These are phyloP conservation scores for Amanita rimosa DNA, from an alignment of 768 basidiomycete genomes.

Conservation along the genomic window DNA sequence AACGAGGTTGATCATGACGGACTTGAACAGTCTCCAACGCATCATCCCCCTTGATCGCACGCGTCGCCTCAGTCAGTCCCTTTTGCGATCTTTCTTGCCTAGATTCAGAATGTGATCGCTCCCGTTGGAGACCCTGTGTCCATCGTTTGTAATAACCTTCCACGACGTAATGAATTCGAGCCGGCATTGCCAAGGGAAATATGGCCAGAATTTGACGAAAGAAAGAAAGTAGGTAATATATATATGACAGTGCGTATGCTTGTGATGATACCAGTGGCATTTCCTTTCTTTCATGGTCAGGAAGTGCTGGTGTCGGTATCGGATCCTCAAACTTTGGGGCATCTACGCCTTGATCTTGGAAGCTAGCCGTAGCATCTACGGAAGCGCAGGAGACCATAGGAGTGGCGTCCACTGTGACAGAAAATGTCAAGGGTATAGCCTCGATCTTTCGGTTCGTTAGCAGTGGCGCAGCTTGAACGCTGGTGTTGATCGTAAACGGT, in stretches of 20 bases:
- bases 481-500: constrained; percentile 18
- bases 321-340: constrained; percentile 19
- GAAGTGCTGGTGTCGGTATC: constrained; percentile 16
- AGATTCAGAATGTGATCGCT: constrained; percentile 5
- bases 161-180: constrained; percentile 20
- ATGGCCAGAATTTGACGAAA: constrained; percentile 35
- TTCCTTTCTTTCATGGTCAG: constrained; percentile 20
- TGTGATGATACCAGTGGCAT: constrained; percentile 10
- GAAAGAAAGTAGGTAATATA: constrained; percentile 33
- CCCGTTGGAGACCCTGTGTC: constrained; percentile 4
- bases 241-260: constrained; percentile 13
- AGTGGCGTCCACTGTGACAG: constrained; percentile 18
- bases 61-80: background rate
- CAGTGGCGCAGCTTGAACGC: constrained; percentile 25
- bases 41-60: constrained; percentile 9
- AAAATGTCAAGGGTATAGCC: constrained; percentile 19
- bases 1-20: constrained; percentile 31
- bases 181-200: constrained; percentile 40
- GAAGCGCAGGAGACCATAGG: constrained; percentile 13
- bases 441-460: constrained; percentile 23
- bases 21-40: constrained; percentile 33
- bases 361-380: constrained; percentile 41
- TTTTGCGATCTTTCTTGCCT: constrained; percentile 10
- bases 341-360: constrained; percentile 22
- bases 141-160: background rate